A percentile compares a stretch with the other conserved stretches of the same genome.
phyloP scores from a whole-genome alignment of 495 filamentous ascomycete species.

The Choiromyces venosus region DNA sequence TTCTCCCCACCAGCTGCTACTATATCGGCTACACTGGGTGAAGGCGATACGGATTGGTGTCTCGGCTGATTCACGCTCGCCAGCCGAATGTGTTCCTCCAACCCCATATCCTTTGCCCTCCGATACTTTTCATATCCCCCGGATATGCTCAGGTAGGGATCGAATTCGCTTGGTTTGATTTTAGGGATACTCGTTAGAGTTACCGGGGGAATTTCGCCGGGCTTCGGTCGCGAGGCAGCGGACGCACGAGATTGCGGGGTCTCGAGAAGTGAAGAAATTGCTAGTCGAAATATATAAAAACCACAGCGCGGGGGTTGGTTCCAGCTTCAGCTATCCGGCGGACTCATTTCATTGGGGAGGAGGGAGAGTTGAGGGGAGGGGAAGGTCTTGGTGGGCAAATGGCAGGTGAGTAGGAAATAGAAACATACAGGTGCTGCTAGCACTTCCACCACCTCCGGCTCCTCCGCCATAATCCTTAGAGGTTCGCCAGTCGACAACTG shows the following conservation, averaged over 20 bases:
- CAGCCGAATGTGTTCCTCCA: constrained; percentile 40
- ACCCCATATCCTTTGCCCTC: constrained; percentile 42
- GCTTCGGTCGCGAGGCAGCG: constrained; percentile 72
- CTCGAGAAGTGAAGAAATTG: constrained; percentile 89
- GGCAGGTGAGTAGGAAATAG: neutral
- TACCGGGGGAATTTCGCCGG: constrained; percentile 90
- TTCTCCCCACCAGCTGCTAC: constrained; percentile 17
- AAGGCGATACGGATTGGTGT: constrained; percentile 26
- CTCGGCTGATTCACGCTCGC: constrained; percentile 16
- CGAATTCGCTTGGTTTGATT: constrained; percentile 72
- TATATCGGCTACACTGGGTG: constrained; percentile 32
- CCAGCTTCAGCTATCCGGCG: constrained; percentile 14
- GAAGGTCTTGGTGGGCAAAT: constrained; percentile 6
- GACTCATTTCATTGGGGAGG: constrained; percentile 13
- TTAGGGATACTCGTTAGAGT: constrained; percentile 83
- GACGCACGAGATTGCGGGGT: constrained; percentile 77
- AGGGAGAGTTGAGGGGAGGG: constrained; percentile 18
- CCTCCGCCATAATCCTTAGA: constrained; percentile 36
- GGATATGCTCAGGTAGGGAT: constrained; percentile 62
- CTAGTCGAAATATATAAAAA: constrained; percentile 44
- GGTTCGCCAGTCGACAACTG: constrained; percentile 39
- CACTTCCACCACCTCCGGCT: constrained; percentile 30
- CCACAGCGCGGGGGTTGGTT: constrained; percentile 3
- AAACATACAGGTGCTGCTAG: constrained; percentile 37
- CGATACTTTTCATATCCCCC: constrained; percentile 41